A percentile compares a stretch with the other conserved stretches of the same genome.
Conservation (phyloP, 495 filamentous ascomycete genomes). For the Penicillium pancosmium region DNA sequence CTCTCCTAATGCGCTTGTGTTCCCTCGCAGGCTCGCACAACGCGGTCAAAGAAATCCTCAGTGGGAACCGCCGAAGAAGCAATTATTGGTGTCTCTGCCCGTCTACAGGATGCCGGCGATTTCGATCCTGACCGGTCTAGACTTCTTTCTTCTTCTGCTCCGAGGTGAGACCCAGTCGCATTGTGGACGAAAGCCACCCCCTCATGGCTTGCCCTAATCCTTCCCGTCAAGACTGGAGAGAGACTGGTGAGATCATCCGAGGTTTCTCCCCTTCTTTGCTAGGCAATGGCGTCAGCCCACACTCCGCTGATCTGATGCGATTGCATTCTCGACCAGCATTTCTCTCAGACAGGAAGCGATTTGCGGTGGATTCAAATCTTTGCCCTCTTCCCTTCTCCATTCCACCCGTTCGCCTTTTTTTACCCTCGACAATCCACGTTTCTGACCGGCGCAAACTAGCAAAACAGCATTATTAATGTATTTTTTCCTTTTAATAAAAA, state of each 20-base stretch:
- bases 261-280: neutral
- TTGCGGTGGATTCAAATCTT: slow-evolving; percentile 9
- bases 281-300: slow-evolving; percentile 26
- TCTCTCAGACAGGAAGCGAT: slow-evolving; percentile 9
- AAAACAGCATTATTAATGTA: neutral
- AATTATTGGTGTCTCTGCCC: slow-evolving; percentile 16
- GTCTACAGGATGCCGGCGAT: slow-evolving; percentile 18
- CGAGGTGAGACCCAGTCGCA: slow-evolving; percentile 17
- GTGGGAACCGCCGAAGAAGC: slow-evolving; percentile 17
- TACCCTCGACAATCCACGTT: slow-evolving; percentile 13
- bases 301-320: slow-evolving; percentile 18
- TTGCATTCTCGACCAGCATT: slow-evolving; percentile 1
- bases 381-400: slow-evolving; percentile 1
- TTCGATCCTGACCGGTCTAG: slow-evolving; percentile 33
- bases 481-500: neutral
- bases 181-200: slow-evolving; percentile 8
- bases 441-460: slow-evolving; percentile 23
- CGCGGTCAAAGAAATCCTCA: slow-evolving; percentile 3
- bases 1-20: slow-evolving; percentile 18
- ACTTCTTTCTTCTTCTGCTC: slow-evolving; percentile 29
- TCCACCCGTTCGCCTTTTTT: slow-evolving; percentile 8
- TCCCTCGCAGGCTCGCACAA: slow-evolving; percentile 10
- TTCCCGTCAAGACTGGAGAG: slow-evolving; percentile 4
- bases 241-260: slow-evolving; percentile 10
- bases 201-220: slow-evolving; percentile 8